These are phyloP conservation scores for Radiomyces spectabilis DNA, from an alignment of 192 early-diverging fungal genomes.

Conservation along the genomic window DNA sequence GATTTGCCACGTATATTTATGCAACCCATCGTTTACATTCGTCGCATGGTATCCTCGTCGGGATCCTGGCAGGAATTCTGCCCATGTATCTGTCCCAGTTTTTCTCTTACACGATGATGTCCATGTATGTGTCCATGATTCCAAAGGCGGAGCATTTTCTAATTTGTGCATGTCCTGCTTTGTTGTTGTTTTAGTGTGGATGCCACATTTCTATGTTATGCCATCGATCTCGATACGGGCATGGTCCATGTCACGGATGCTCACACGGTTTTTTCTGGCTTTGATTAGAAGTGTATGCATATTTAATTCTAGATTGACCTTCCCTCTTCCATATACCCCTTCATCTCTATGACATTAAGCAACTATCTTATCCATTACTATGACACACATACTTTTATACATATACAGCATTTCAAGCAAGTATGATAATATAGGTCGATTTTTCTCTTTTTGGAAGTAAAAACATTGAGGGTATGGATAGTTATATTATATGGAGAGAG, in stretches of 20 bases:
- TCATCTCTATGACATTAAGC: too few relatives aligned
- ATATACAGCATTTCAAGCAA: too few relatives aligned
- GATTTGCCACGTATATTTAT: slow-evolving; percentile 52
- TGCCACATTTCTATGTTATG: slow-evolving; percentile 73
- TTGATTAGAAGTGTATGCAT: slow-evolving; percentile 16
- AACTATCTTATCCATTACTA: too few relatives aligned
- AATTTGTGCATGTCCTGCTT: not conserved
- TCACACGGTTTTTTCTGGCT: slow-evolving; percentile 41
- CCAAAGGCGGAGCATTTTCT: not conserved
- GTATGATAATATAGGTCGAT: too few relatives aligned
- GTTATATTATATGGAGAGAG: too few relatives aligned
- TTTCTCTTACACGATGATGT: slow-evolving; percentile 62
- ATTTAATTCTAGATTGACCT: not conserved
- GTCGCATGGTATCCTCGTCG: slow-evolving; percentile 60
- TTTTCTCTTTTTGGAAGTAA: too few relatives aligned
- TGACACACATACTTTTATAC: too few relatives aligned
- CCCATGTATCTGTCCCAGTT: slow-evolving; percentile 63
- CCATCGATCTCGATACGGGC: slow-evolving; percentile 68
- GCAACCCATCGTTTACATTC: slow-evolving; percentile 43
- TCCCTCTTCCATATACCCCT: too few relatives aligned
- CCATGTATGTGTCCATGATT: slow-evolving; percentile 53
- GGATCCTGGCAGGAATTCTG: slow-evolving; percentile 46
- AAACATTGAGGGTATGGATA: too few relatives aligned
- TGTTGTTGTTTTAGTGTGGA: slow-evolving; percentile 49
- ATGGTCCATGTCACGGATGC: slow-evolving; percentile 39